These are phyloP conservation scores for Ophiostoma montium DNA, from an alignment of 2,329 filamentous ascomycete species.

Conservation along the genomic window DNA sequence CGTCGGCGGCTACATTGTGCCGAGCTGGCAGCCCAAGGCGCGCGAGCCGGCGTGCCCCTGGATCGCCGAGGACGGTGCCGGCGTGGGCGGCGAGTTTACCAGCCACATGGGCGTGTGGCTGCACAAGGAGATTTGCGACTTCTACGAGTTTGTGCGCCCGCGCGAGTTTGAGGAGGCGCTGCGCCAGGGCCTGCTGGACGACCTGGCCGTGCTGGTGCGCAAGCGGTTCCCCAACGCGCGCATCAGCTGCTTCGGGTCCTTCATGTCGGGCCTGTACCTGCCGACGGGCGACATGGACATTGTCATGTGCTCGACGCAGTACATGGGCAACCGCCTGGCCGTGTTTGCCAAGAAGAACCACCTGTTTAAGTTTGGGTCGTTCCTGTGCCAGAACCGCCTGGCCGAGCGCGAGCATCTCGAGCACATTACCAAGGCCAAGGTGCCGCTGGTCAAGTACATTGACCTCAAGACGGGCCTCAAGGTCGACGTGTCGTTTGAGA, in stretches of 20 bases:
- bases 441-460: constrained; percentile 84
- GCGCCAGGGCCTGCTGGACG: constrained; percentile 56
- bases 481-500: constrained; percentile 93
- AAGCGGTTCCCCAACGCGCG: constrained; percentile 44
- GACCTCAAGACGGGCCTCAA: constrained; percentile 66
- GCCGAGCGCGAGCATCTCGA: constrained; percentile 45
- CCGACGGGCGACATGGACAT: constrained; percentile 84
- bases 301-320: constrained; percentile 54
- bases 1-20: constrained; percentile 33
- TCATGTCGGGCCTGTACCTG: constrained; percentile 62
- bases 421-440: constrained; percentile 61
- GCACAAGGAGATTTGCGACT: constrained; percentile 81
- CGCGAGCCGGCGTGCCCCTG: constrained; percentile 45
- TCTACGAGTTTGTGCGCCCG: constrained; percentile 74
- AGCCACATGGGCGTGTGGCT: constrained; percentile 45
- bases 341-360: constrained; percentile 37
- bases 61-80: constrained; percentile 36
- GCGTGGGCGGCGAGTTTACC: constrained; percentile 21
- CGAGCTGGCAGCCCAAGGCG: constrained; percentile 35
- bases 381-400: constrained; percentile 42
- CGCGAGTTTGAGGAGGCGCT: constrained; percentile 62
- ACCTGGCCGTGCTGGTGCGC: constrained; percentile 48
- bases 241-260: constrained; percentile 78
- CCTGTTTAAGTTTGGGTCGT: constrained; percentile 47
- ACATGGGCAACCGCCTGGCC: constrained; percentile 36